A percentile compares a stretch with the other conserved stretches of the same genome.
These are phyloP conservation scores for Moesziomyces parantarcticus DNA, from an alignment of 1,284 basidiomycete species.

Conservation along the genomic window DNA sequence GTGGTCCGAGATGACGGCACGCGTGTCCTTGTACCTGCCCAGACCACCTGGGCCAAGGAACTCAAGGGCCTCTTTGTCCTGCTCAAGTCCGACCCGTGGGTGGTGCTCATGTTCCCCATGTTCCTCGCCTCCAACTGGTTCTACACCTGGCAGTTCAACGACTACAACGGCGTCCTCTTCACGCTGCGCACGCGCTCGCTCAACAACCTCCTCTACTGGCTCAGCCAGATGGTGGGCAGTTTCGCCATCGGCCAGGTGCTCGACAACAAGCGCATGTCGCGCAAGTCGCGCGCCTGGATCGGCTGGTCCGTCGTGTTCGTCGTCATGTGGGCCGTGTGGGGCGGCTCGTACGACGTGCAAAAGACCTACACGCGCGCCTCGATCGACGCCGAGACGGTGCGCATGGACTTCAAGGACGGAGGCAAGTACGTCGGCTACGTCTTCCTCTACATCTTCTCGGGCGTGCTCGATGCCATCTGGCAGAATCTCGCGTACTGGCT, in stretches of 20 bases:
- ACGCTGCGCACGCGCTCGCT: constrained; percentile 67
- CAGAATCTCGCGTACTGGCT: constrained; percentile 55
- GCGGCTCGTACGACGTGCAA: constrained; percentile 57
- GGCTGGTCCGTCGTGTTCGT: constrained; percentile 56
- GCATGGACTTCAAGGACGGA: constrained; percentile 43
- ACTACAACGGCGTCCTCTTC: constrained; percentile 51
- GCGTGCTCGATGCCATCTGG: constrained; percentile 53
- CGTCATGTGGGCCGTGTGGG: constrained; percentile 61
- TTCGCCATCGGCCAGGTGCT: constrained; percentile 53
- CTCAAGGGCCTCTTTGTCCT: constrained; percentile 50
- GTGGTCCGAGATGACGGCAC: constrained; percentile 54
- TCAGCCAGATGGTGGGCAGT: constrained; percentile 65
- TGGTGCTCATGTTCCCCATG: constrained; percentile 57
- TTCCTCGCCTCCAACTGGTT: constrained; percentile 60
- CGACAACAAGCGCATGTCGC: constrained; percentile 48
- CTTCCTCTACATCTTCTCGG: constrained; percentile 61
- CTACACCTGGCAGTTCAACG: constrained; percentile 64
- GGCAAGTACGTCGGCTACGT: constrained; percentile 46
- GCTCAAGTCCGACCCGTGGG: constrained; percentile 53
- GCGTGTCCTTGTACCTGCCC: constrained; percentile 49
- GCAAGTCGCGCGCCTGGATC: constrained; percentile 51
- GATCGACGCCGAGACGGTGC: constrained; percentile 14
- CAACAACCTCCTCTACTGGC: constrained; percentile 69
- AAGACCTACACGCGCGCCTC: constrained; percentile 48
- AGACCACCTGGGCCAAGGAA: constrained; percentile 53